These are phyloP conservation scores for Solanum dulcamara DNA, from an alignment of 257 asterid genomes.

Conservation along the genomic window DNA sequence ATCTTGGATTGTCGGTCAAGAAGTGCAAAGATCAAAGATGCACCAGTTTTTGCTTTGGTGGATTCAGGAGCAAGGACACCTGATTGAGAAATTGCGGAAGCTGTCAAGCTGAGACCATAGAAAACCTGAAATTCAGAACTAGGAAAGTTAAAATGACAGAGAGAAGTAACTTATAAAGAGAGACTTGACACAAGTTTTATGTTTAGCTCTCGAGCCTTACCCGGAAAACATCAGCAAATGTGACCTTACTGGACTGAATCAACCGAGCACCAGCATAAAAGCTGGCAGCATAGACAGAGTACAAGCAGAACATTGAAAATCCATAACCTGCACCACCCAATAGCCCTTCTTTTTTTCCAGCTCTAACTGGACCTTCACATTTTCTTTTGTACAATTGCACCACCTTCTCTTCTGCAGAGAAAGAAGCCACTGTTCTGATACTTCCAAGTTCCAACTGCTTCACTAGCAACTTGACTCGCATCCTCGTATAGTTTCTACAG, in stretches of 20 bases:
- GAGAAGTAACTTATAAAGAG: neutral
- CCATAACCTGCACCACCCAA: constrained; percentile 73
- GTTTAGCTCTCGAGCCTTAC: constrained; percentile 27
- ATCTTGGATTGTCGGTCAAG: constrained; percentile 62
- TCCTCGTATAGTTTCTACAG: constrained; percentile 67
- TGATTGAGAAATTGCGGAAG: constrained; percentile 78
- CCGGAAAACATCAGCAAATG: constrained; percentile 67
- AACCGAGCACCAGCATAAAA: constrained; percentile 90
- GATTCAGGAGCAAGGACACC: constrained; percentile 77
- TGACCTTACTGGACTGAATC: constrained; percentile 49
- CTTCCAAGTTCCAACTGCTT: constrained; percentile 80
- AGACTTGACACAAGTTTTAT: neutral
- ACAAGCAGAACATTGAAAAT: constrained; percentile 41
- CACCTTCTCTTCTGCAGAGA: constrained; percentile 80
- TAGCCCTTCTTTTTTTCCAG: constrained; percentile 62
- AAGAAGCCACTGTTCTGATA: constrained; percentile 82
- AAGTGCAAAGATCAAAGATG: constrained; percentile 69
- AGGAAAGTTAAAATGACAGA: neutral
- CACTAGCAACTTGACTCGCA: constrained; percentile 81
- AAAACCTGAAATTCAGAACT: constrained; percentile 43
- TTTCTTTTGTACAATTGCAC: constrained; percentile 54
- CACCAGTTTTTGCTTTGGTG: constrained; percentile 69
- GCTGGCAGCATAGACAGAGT: constrained; percentile 67
- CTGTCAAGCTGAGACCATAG: constrained; percentile 81
- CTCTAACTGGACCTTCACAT: constrained; percentile 66